Base-by-base conservation (phyloP, 768 basidiomycete genomes). In the Pholiota microspora region DNA sequence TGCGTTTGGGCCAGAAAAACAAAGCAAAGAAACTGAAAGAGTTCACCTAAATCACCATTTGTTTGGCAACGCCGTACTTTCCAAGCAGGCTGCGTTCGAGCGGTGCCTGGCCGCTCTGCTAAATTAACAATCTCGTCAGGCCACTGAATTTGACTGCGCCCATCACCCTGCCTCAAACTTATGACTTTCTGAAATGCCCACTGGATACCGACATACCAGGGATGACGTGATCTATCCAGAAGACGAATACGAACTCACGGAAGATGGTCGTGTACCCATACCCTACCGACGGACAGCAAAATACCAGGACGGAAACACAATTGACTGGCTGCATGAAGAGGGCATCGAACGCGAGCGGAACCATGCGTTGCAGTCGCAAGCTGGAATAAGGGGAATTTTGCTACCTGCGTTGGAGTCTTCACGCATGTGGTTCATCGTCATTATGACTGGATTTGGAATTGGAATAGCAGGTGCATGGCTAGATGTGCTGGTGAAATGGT, bases 401-500 rank as follows among this genome's bases (percentile, higher is more conserved):
- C 68, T 77, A 10, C 82, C 82, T 2, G 68, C 84, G 35, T 54
- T 81, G 42, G 85, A 88, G 59, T 79, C 81, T 21, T 73, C 77
- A 7, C 74, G 80, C 44, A 76, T 84, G 67, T 88, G 86, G 86
- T 69, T 88, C 21, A 79, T 88, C n/a, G 77, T 88, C 9, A 77
- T 86, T 57, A 58, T 79, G 46, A 86, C 86, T 16, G 88, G 86
- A 8, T 62, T 85, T 16, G 86, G 85, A 1, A 80, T 88, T 40
- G 88, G 88, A 3, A 69, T 86, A 8, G 77, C 80, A 18, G 88
- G 88, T 23, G 88, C 84, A 3, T 88, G 82, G 82, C 61, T 89
- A 53, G 88, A 89, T 69, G 80, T 89, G 6, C 70, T 89, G 34
- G 87, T 89, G 7, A 83, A 82, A 71, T 89, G 88, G 87, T 87